These are phyloP conservation scores for Phytophthora palmivora DNA, from an alignment of 352 stramenopile species.

Conservation along the genomic window DNA sequence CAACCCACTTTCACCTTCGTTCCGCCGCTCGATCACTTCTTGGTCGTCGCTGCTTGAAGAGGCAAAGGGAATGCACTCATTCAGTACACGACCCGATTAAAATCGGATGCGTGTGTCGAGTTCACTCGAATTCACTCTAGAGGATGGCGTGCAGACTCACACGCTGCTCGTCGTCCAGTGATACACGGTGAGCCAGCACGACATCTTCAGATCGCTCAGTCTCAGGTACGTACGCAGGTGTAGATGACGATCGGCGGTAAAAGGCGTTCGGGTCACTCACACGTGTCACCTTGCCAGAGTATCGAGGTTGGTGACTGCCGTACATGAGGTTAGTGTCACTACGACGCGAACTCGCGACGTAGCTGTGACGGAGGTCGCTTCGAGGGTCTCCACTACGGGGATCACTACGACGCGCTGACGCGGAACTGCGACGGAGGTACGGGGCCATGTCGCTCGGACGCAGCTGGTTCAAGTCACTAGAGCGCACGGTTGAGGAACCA, in stretches of 20 bases:
- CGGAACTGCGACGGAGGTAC: slow-evolving; percentile 46
- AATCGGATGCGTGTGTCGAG: slow-evolving; percentile 6
- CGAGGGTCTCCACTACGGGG: slow-evolving; percentile 19
- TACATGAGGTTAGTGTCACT: slow-evolving; percentile 48
- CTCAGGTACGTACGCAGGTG: slow-evolving; percentile 41
- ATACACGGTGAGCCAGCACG: slow-evolving; percentile 63
- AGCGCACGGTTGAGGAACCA: slow-evolving; percentile 57
- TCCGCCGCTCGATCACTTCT: slow-evolving; percentile 5
- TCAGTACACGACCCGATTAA: slow-evolving; percentile 11
- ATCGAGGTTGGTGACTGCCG: slow-evolving; percentile 31
- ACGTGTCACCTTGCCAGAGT: slow-evolving; percentile 41
- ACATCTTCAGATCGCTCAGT: slow-evolving; percentile 55
- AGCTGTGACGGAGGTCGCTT: slow-evolving; percentile 34
- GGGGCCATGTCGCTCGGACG: slow-evolving; percentile 38
- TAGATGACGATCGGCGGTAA: slow-evolving; percentile 46
- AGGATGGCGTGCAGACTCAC: slow-evolving; percentile 74
- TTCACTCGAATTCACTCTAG: slow-evolving; percentile 31
- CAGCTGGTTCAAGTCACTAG: slow-evolving; percentile 55
- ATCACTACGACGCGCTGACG: slow-evolving; percentile 34
- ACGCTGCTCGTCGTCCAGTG: slow-evolving; percentile 63
- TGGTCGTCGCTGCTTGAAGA: slow-evolving; percentile 6
- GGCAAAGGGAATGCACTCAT: slow-evolving; percentile 13
- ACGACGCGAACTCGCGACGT: slow-evolving; percentile 37
- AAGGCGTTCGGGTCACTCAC: slow-evolving; percentile 59
- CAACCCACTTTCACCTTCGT: slow-evolving; percentile 22